Conservation (phyloP, 2,329 filamentous ascomycete species). For the Colletotrichum agaves region DNA sequence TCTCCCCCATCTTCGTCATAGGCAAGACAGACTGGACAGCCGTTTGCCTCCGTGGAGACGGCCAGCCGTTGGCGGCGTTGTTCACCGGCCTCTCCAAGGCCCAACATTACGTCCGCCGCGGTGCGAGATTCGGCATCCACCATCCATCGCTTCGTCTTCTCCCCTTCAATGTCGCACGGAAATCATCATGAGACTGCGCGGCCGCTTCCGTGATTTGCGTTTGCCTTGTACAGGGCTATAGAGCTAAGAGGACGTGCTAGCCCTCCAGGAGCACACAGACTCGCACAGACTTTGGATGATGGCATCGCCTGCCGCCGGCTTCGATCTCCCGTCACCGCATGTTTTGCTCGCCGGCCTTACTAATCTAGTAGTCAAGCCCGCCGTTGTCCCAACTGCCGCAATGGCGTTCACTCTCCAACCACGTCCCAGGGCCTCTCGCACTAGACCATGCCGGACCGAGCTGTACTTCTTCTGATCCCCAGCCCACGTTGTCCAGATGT, state of each 20-base stretch:
- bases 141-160: background rate
- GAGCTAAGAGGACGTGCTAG: background rate
- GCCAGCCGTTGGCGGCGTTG: background rate
- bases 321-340: constrained; percentile 23
- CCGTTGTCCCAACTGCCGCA: constrained; percentile 18
- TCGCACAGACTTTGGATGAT: constrained; percentile 17
- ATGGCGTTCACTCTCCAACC: constrained; percentile 16
- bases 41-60: background rate
- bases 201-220: constrained; percentile 5
- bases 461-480: background rate
- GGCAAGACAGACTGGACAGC: background rate
- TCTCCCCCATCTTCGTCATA: constrained; percentile 13
- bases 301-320: constrained; percentile 4
- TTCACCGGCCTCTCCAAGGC: background rate
- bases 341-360: constrained; percentile 2
- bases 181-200: constrained; percentile 11
- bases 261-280: background rate
- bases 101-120: background rate
- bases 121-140: background rate
- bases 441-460: background rate
- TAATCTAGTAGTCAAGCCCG: background rate
- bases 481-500: constrained; percentile 26
- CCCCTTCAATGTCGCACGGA: constrained; percentile 18
- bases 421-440: constrained; percentile 12
- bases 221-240: constrained; percentile 7